phyloP scores from a whole-genome alignment of 2,329 filamentous ascomycete genomes.

The Aspergillus luchuensis region DNA sequence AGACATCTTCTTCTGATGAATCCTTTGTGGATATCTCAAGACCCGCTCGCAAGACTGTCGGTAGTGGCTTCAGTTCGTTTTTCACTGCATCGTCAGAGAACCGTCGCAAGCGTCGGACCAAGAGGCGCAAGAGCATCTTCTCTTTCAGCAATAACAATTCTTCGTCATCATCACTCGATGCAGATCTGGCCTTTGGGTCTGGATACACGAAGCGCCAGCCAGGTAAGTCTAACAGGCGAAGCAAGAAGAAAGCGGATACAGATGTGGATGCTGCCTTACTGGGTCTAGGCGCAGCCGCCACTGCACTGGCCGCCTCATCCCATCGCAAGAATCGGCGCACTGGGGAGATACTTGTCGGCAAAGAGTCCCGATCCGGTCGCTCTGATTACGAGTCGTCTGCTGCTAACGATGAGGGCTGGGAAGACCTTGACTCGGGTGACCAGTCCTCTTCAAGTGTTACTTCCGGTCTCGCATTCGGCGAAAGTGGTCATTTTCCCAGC shows the following conservation, averaged over 20 bases:
- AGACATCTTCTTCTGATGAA: conserved; percentile 56
- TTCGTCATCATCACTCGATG: conserved; percentile 68
- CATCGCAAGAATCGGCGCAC: conserved; percentile 37
- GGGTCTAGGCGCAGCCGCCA: conserved; percentile 51
- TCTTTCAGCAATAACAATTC: conserved; percentile 63
- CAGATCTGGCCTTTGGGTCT: conserved; percentile 67
- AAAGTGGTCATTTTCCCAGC: conserved; percentile 48
- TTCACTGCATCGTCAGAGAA: conserved; percentile 64
- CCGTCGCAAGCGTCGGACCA: conserved; percentile 50
- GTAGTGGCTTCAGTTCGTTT: conserved; percentile 62
- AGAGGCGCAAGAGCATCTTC: conserved; percentile 55
- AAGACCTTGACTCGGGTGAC: conserved; percentile 59
- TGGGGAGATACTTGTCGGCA: conserved; percentile 37
- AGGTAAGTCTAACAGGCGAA: conserved; percentile 39
- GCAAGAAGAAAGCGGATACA: conserved; percentile 29
- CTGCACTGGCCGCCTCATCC: conserved; percentile 46
- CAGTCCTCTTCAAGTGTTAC: conserved; percentile 56
- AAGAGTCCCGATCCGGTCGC: conserved; percentile 30
- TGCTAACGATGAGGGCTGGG: conserved; percentile 57
- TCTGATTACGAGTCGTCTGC: conserved; percentile 31
- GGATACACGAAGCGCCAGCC: conserved; percentile 49
- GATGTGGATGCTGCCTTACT: conserved; percentile 51
- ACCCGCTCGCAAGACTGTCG: conserved; percentile 50
- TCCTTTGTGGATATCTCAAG: conserved; percentile 69
- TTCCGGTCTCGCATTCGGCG: conserved; percentile 64